Percentiles rank a stretch among this genome's conserved stretches.
Evolutionary conservation across 1,284 basidiomycete species (phyloP).

Genomic region (Polyporus tsugae): DNA sequence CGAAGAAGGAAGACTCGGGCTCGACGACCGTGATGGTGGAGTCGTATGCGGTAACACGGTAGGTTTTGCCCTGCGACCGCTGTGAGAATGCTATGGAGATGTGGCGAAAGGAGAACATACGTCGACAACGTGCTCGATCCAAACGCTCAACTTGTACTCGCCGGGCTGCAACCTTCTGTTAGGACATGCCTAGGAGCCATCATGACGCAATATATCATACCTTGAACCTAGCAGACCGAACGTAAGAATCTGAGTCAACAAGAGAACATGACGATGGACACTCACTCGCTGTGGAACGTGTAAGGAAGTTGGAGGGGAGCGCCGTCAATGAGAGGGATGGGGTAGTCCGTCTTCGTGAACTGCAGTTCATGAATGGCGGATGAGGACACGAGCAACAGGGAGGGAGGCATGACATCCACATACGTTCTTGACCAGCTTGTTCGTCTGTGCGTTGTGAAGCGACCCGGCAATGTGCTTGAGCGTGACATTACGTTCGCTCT

Average conservation of each 20-base stretch:
- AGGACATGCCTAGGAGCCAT: not conserved
- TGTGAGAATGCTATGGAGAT: constrained; percentile 1
- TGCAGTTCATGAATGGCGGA: constrained; percentile 38
- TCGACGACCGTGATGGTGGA: constrained; percentile 86
- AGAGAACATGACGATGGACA: constrained; percentile 28
- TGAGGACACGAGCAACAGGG: constrained; percentile 13
- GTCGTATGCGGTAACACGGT: constrained; percentile 79
- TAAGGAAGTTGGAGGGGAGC: constrained; percentile 79
- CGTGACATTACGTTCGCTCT: constrained; percentile 77
- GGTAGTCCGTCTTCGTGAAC: constrained; percentile 72
- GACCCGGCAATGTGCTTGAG: constrained; percentile 76
- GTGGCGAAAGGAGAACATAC: constrained; percentile 50
- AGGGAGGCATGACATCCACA: constrained; percentile 34
- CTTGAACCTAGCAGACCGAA: constrained; percentile 60
- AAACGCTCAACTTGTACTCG: constrained; percentile 81
- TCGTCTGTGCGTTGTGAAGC: constrained; percentile 73
- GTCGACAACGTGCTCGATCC: constrained; percentile 76
- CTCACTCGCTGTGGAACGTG: constrained; percentile 86
- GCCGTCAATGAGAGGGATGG: constrained; percentile 66
- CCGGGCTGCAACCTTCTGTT: constrained; percentile 59
- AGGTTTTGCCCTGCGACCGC: constrained; percentile 54
- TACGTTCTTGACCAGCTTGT: constrained; percentile 80
- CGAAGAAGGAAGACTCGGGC: constrained; percentile 80
- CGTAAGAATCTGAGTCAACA: constrained; percentile 6
- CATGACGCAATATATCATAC: constrained; percentile 43